These are phyloP conservation scores for Talaromyces sp. DNA, from an alignment of 2,329 filamentous ascomycete genomes.

Conservation along the genomic window DNA sequence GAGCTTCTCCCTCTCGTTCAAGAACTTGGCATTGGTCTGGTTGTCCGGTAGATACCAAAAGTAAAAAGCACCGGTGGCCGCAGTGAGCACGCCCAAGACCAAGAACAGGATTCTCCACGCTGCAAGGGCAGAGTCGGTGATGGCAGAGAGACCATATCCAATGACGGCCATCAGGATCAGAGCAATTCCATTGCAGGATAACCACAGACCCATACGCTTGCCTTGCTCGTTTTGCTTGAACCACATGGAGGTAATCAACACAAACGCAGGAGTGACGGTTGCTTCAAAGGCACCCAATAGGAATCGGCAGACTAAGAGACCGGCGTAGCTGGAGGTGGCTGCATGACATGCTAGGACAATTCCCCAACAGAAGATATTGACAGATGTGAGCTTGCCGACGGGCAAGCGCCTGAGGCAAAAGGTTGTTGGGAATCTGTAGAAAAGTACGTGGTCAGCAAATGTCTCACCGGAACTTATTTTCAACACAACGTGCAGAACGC, in stretches of 20 bases:
- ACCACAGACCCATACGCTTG: conserved; percentile 50
- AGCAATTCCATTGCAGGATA: conserved; percentile 64
- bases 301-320: conserved; percentile 45
- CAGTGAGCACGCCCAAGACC: conserved; percentile 58
- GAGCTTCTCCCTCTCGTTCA: conserved; percentile 50
- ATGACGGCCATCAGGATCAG: conserved; percentile 65
- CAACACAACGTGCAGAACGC: too few relatives aligned
- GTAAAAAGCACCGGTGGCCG: conserved; percentile 49
- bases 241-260: conserved; percentile 58
- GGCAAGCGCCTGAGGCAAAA: conserved; percentile 45
- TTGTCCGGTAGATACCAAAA: conserved; percentile 53
- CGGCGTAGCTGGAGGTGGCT: conserved; percentile 38
- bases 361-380: conserved; percentile 29
- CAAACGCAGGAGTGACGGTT: conserved; percentile 37
- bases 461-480: too few relatives aligned
- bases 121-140: conserved; percentile 46
- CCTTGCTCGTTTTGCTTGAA: conserved; percentile 49
- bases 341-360: conserved; percentile 45
- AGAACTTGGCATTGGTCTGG: conserved; percentile 47
- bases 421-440: conserved; percentile 48
- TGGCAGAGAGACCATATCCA: conserved; percentile 60
- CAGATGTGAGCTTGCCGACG: conserved; percentile 43
- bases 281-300: conserved; percentile 45
- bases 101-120: conserved; percentile 63
- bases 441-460: conserved; percentile 20